phyloP scores from a whole-genome alignment of 225 moss, liverwort and hornwort species.

The Neckera pumila region DNA sequence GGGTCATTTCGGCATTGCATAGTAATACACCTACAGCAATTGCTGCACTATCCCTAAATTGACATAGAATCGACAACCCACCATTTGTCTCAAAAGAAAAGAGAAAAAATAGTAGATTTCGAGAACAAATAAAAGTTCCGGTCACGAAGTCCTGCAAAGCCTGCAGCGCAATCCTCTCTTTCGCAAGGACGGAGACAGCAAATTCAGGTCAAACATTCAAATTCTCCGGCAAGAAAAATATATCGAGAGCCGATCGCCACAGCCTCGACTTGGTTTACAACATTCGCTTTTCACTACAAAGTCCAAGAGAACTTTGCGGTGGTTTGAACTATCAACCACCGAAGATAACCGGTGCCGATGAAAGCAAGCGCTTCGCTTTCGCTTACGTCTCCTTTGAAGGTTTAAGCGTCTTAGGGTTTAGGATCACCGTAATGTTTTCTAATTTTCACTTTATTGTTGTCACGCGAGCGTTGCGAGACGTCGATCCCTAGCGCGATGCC shows the following conservation, averaged over 20 bases:
- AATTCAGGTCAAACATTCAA: not conserved
- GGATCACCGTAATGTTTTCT: not conserved
- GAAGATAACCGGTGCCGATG: not conserved
- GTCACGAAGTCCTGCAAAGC: too few relatives aligned
- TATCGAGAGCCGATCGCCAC: too few relatives aligned
- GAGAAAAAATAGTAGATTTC: too few relatives aligned
- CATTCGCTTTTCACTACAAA: too few relatives aligned
- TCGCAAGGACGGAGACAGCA: not conserved
- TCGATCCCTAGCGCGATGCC: not conserved
- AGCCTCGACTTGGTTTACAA: too few relatives aligned
- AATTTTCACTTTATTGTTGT: not conserved
- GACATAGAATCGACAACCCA: not conserved
- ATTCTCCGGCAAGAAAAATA: not conserved
- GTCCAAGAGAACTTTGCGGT: too few relatives aligned
- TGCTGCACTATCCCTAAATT: conserved; percentile 89
- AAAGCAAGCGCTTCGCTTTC: not conserved
- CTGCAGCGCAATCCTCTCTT: not conserved
- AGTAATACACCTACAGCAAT: conserved; percentile 55
- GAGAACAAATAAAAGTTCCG: too few relatives aligned
- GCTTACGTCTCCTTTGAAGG: not conserved
- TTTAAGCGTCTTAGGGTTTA: not conserved
- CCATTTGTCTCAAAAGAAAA: too few relatives aligned
- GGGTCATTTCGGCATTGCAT: not conserved
- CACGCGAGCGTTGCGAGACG: not conserved
- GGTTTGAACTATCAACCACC: not conserved